Conservation (phyloP, 192 early-diverging fungal species). For the Neocallimastix lanati region DNA sequence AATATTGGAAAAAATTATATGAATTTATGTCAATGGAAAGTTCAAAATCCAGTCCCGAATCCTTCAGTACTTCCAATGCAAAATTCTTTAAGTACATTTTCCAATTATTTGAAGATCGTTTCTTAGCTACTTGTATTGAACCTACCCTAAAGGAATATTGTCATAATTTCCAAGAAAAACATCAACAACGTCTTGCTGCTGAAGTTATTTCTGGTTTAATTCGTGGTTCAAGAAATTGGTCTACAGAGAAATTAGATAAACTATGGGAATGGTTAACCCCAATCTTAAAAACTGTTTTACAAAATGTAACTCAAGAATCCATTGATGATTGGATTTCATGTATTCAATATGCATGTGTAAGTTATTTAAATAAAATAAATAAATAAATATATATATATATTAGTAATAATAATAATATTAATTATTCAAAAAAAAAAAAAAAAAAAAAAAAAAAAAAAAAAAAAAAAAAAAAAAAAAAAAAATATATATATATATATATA, state of each 20-base stretch:
- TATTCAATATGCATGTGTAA: constrained; percentile 31
- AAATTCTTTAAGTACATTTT: constrained; percentile 52
- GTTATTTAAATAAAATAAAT: no score
- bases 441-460: no score
- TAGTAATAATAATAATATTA: no score
- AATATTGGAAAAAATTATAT: constrained; percentile 51
- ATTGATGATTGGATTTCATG: constrained; percentile 55
- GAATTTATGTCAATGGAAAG: constrained; percentile 49
- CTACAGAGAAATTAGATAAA: constrained; percentile 8
- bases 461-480: no score
- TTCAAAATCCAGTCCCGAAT: constrained; percentile 20
- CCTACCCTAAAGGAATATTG: constrained; percentile 30
- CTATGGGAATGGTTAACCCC: constrained; percentile 49
- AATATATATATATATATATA: no score
- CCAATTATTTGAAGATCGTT: constrained; percentile 37
- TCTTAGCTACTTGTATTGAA: constrained; percentile 28
- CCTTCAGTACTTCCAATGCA: constrained; percentile 38
- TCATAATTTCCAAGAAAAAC: constrained; percentile 40
- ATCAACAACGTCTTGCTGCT: constrained; percentile 58
- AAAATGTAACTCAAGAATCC: constrained; percentile 51
- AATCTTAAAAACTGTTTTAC: constrained; percentile 35
- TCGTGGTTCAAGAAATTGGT: constrained; percentile 81
- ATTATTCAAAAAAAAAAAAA: no score
- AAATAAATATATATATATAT: no score
- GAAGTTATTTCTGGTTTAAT: constrained; percentile 67